phyloP scores from a whole-genome alignment of 2,329 filamentous ascomycete species.

The Trichoderma koningii region DNA sequence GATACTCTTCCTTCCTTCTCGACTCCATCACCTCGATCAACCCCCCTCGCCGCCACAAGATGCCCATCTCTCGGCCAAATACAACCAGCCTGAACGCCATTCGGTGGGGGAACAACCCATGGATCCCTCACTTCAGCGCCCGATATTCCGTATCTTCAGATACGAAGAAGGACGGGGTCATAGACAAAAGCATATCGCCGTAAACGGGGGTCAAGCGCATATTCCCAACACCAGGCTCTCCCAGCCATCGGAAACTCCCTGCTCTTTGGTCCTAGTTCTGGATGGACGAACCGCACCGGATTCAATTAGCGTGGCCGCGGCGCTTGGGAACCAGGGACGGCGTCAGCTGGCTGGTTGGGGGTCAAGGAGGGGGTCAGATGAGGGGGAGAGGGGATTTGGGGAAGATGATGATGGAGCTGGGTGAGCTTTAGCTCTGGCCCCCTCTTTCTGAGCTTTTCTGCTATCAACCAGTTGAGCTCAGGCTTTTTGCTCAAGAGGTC shows the following conservation, averaged over 20 bases:
- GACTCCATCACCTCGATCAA: background rate
- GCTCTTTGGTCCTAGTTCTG: background rate
- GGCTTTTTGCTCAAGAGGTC: too few species aligned
- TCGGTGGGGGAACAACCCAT: conserved; percentile 13
- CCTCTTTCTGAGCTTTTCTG: background rate
- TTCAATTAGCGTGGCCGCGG: background rate
- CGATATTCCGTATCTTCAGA: background rate
- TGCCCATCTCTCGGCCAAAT: conserved; percentile 19
- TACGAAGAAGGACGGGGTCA: background rate
- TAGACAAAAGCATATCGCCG: background rate
- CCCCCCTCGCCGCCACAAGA: conserved; percentile 5
- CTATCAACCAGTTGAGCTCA: background rate
- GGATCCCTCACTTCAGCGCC: background rate
- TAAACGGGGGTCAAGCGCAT: conserved; percentile 17
- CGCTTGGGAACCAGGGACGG: background rate
- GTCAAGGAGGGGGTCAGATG: background rate
- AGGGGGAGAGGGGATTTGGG: conserved; percentile 5
- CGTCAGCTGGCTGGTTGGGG: background rate
- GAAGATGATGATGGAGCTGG: background rate
- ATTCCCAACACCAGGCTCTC: background rate
- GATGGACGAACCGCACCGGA: too few species aligned
- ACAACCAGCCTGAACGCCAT: conserved; percentile 16
- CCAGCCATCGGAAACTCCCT: conserved; percentile 2
- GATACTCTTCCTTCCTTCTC: background rate
- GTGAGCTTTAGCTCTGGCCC: background rate